A percentile compares a stretch with the other conserved stretches of the same genome.
Evolutionary conservation across 2,329 filamentous ascomycete species (phyloP).

Genomic region (Xylaria polymorpha): DNA sequence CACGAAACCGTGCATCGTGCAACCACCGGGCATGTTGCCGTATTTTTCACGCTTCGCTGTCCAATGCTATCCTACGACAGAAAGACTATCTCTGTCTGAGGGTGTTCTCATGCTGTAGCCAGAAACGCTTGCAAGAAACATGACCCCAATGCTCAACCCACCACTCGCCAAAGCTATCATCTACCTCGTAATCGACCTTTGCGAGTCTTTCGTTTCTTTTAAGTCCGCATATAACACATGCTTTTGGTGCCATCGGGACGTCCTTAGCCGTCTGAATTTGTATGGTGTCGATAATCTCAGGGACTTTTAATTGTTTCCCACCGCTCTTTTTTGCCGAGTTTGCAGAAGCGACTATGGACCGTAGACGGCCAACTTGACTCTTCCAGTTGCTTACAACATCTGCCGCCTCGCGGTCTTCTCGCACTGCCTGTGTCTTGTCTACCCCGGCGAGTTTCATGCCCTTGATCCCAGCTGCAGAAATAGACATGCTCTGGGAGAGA

Average conservation of each 20-base stretch:
- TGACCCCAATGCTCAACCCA: conserved; percentile 93
- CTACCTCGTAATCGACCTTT: conserved; percentile 79
- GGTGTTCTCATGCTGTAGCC: conserved; percentile 78
- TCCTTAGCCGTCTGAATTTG: conserved; percentile 75
- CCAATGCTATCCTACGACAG: conserved; percentile 8
- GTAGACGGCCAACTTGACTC: conserved; percentile 77
- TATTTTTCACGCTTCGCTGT: conserved; percentile 24
- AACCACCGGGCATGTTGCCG: conserved; percentile 7
- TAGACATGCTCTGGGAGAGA: conserved; percentile 87
- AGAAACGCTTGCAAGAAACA: conserved; percentile 83
- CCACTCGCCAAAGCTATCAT: conserved; percentile 96
- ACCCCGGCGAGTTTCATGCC: conserved; percentile 93
- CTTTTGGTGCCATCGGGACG: conserved; percentile 77
- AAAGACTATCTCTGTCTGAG: conserved; percentile 72
- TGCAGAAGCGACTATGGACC: conserved; percentile 75
- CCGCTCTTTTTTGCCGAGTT: conserved; percentile 59
- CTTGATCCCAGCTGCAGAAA: conserved; percentile 79
- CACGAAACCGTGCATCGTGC: conserved; percentile 1
- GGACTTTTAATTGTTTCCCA: conserved; percentile 63
- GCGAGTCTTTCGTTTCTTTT: conserved; percentile 85
- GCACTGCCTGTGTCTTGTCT: conserved; percentile 82
- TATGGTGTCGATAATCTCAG: conserved; percentile 78
- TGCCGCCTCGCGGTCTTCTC: conserved; percentile 85
- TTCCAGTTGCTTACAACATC: conserved; percentile 83
- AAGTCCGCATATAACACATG: conserved; percentile 87